Percentiles rank a stretch among this genome's conserved stretches.
These are phyloP conservation scores for Grosmannia penicillata DNA, from an alignment of 2,329 filamentous ascomycete genomes.

Conservation along the genomic window DNA sequence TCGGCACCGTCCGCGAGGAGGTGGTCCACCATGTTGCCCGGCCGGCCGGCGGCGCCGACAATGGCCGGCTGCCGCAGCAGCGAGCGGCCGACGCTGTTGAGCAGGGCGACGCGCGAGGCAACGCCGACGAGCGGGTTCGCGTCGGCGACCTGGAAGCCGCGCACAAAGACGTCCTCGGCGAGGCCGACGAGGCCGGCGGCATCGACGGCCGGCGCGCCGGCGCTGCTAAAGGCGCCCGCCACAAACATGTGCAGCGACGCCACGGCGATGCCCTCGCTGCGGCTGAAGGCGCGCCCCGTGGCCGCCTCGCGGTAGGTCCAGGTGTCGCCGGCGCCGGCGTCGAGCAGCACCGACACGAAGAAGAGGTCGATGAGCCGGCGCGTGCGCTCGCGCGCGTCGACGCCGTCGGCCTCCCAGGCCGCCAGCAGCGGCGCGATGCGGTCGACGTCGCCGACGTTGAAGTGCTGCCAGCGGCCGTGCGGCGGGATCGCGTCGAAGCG, in stretches of 20 bases:
- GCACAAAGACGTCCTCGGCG: conserved; percentile 17
- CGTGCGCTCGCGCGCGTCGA: conserved; percentile 29
- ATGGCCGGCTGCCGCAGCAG: conserved; percentile 1
- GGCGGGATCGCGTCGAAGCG: conserved; percentile 32
- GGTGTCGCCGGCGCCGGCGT: conserved; percentile 35
- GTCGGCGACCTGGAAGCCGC: conserved; percentile 23
- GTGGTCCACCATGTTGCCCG: conserved; percentile 5
- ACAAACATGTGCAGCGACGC: conserved; percentile 35
- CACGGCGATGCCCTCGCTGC: conserved; percentile 37
- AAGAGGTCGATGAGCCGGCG: conserved; percentile 46
- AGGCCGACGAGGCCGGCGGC: conserved; percentile 18
- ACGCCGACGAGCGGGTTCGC: conserved; percentile 3
- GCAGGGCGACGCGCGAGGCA: conserved; percentile 3
- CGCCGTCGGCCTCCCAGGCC: conserved; percentile 18
- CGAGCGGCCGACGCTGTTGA: conserved; percentile 3
- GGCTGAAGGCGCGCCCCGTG: conserved; percentile 18
- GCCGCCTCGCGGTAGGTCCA: conserved; percentile 30
- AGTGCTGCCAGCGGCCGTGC: conserved; percentile 48
- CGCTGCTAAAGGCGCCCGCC: conserved; percentile 21
- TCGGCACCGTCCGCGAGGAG: conserved; percentile 4
- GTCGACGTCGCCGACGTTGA: conserved; percentile 38
- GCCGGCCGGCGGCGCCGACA: conserved; percentile 1
- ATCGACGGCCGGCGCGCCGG: conserved; percentile 16
- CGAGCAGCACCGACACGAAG: conserved; percentile 43
- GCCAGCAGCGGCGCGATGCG: conserved; percentile 30